Conservation (phyloP, 2,329 filamentous ascomycete species). For the Chrysoporthe cubensis region DNA sequence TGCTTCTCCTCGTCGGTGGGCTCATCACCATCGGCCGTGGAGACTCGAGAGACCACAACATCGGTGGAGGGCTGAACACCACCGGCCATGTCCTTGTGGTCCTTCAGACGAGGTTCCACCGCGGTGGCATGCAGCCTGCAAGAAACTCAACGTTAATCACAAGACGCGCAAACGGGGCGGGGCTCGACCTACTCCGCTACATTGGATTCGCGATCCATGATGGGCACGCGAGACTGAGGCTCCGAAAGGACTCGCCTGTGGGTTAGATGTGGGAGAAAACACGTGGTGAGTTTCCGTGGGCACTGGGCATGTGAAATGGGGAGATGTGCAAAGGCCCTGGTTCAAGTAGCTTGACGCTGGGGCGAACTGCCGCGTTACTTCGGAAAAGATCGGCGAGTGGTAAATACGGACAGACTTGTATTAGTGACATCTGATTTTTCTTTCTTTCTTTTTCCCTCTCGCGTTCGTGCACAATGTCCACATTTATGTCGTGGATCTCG, state of each 20-base stretch:
- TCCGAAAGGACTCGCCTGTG: background rate
- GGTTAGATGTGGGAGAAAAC: background rate
- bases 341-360: slow-evolving; percentile 10
- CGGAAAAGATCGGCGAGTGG: background rate
- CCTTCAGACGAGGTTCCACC: slow-evolving; percentile 21
- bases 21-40: slow-evolving; percentile 24
- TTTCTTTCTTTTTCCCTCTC: background rate
- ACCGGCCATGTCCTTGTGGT: slow-evolving; percentile 27
- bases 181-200: slow-evolving; percentile 22
- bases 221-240: background rate
- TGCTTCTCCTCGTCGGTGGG: slow-evolving; percentile 24
- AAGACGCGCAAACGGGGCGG: background rate
- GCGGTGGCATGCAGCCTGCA: slow-evolving; percentile 22
- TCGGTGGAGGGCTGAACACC: slow-evolving; percentile 17
- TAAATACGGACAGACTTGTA: background rate
- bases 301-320: slow-evolving; percentile 1
- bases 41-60: slow-evolving; percentile 5
- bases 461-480: background rate
- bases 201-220: slow-evolving; percentile 26
- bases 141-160: background rate
- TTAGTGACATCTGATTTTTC: background rate
- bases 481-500: background rate
- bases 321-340: background rate
- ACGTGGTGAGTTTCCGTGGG: background rate
- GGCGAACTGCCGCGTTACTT: background rate